A percentile compares a stretch with the other conserved stretches of the same genome.
Evolutionary conservation across 345 rosid genomes (phyloP).

Genomic region (Bretschneidera sinensis): DNA sequence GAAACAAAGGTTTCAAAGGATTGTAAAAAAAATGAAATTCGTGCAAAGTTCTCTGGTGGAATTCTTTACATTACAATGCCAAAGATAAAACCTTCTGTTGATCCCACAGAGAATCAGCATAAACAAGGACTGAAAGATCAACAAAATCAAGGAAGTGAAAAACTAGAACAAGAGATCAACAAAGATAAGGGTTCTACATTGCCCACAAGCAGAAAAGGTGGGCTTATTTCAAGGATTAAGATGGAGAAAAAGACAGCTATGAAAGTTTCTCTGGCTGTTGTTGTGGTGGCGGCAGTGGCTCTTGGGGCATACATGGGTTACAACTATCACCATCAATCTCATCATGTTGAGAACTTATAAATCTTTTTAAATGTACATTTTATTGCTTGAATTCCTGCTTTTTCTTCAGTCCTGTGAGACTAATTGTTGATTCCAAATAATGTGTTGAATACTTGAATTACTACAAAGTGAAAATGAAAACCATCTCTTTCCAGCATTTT

Average conservation of each 20-base stretch:
- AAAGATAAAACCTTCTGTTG: slow-evolving; percentile 6
- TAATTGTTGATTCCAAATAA: too few species aligned
- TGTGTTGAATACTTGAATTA: too few species aligned
- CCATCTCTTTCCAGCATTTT: too few species aligned
- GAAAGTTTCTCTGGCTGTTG: not conserved
- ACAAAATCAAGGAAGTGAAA: not conserved
- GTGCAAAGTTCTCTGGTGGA: slow-evolving; percentile 38
- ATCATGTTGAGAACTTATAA: too few species aligned
- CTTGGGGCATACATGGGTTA: not conserved
- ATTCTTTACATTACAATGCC: slow-evolving; percentile 42
- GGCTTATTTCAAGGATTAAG: not conserved
- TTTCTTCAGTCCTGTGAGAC: too few species aligned
- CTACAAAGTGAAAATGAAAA: too few species aligned
- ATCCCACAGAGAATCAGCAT: too few species aligned
- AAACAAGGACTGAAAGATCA: too few species aligned
- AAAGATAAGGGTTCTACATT: not conserved
- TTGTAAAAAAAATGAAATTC: slow-evolving; percentile 32
- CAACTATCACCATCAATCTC: not conserved
- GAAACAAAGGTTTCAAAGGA: slow-evolving; percentile 29
- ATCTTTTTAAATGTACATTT: too few species aligned
- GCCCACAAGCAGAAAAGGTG: not conserved
- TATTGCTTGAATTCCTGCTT: too few species aligned
- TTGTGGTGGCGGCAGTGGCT: not conserved
- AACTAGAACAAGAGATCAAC: not conserved
- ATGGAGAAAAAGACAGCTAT: not conserved